Conservation (phyloP, 805 yeast species). For the Maudiozyma saulgeensis region DNA sequence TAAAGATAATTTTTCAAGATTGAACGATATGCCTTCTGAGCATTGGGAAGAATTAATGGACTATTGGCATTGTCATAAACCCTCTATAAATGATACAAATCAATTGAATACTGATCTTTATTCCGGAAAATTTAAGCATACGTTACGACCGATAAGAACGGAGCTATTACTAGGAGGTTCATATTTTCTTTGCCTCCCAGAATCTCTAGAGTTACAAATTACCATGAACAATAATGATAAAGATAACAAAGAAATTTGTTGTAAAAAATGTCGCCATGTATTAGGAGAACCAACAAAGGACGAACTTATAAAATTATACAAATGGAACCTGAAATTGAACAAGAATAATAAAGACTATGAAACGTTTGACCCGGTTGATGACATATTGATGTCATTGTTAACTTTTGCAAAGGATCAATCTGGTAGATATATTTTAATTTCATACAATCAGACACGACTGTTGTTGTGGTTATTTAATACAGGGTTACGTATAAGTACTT, state of each 20-base stretch:
- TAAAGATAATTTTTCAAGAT: constrained; percentile 9
- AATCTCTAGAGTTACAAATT: constrained; percentile 5
- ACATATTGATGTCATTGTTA: constrained; percentile 16
- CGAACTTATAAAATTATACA: constrained; percentile 14
- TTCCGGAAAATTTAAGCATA: constrained; percentile 10
- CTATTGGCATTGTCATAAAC: constrained; percentile 95
- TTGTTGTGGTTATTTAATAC: constrained; percentile 24
- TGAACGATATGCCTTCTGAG: constrained; percentile 75
- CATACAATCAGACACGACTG: constrained; percentile 3
- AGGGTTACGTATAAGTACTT: constrained; percentile 13
- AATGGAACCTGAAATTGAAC: constrained; percentile 18
- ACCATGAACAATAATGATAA: too few relatives aligned
- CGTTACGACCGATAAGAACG: constrained; percentile 16
- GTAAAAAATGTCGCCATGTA: constrained; percentile 7
- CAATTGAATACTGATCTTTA: constrained; percentile 5
- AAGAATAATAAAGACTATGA: not conserved
- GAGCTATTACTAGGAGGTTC: constrained; percentile 24
- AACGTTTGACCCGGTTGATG: constrained; percentile 14
- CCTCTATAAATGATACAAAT: constrained; percentile 26
- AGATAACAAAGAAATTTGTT: not conserved
- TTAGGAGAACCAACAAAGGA: constrained; percentile 18
- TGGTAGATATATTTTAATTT: constrained; percentile 16
- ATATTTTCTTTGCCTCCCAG: constrained; percentile 10
- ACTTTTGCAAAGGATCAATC: constrained; percentile 17
- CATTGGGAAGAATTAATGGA: constrained; percentile 94